Base-by-base conservation (phyloP, 345 rosid genomes). In the Arabidopsis arenosa region DNA sequence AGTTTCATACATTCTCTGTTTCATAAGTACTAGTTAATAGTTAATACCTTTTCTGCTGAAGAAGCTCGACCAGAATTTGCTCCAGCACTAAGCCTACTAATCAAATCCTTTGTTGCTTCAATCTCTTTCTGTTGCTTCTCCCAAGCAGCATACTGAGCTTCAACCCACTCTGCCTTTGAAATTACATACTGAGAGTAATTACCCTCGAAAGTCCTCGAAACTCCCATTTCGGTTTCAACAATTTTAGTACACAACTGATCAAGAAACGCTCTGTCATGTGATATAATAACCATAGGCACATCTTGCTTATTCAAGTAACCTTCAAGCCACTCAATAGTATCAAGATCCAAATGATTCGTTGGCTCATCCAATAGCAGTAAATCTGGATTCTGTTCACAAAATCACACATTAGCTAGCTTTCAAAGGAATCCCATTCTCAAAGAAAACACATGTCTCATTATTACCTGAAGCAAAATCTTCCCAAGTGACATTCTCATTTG, bases 401-500 rank as follows among this genome's bases (percentile, higher is more conserved):
- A 21, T 13, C 37, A 71, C 68, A 66, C 43, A 61, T 75, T 28
- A 68, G 63, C 41, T 36, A 44, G 12, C 59, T 14, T 37, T 21
- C 35, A n/a, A 56, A 55, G 11, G 2, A 71, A 48, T n/a, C 30
- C 36, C 40, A 60, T 49, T 61, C 26, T 21, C 35, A 26, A 56
- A 55, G 11, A 1, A 71, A 48, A 9, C 30, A 48, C 40, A 60
- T 49, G 37, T 61, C 40, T 36, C 30, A 35, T 12, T 10, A 9
- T 48, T 83, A 90, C 98, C 97, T 94, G 96, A 82, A 94, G 81
- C 80, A 94, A 80, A 75, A 92, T 94, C 87, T 90, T 94, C 56
- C 98, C 97, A 63, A 94, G 93, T 12, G 96, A 91, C 84, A 94
- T 94, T 82, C 98, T 94, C 98, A 92, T 91, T 81, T 94, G 97